phyloP scores from a whole-genome alignment of 768 basidiomycete species.

The Leccinum rimulosum region DNA sequence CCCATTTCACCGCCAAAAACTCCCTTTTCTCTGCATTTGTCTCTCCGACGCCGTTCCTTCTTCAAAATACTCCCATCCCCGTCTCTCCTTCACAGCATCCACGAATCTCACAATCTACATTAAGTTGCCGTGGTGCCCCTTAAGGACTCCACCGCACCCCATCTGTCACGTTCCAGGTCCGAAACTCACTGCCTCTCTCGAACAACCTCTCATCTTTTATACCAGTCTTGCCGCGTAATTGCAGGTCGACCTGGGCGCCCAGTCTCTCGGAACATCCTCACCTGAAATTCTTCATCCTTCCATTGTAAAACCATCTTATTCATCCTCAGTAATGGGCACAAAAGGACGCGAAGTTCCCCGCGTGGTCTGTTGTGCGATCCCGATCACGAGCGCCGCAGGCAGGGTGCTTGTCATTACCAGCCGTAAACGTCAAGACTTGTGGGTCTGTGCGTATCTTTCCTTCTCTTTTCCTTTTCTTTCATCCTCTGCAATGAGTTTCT shows the following conservation, averaged over 20 bases:
- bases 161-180: conserved; percentile 8
- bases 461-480: conserved; percentile 6
- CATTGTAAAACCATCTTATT: conserved; percentile 2
- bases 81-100: conserved; percentile 11
- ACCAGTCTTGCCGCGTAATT: conserved; percentile 2
- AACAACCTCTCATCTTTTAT: conserved; percentile 9
- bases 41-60: conserved; percentile 7
- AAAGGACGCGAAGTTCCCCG: conserved; percentile 81
- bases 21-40: conserved; percentile 11
- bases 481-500: neutral
- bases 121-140: conserved; percentile 13
- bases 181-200: conserved; percentile 1
- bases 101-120: conserved; percentile 3
- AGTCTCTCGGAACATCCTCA: neutral
- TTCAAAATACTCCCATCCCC: neutral
- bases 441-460: conserved; percentile 76
- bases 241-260: neutral
- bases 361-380: conserved; percentile 89
- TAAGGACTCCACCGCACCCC: conserved; percentile 4
- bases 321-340: conserved; percentile 40
- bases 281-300: conserved; percentile 1
- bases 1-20: conserved; percentile 22
- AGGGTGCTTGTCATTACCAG: conserved; percentile 84
- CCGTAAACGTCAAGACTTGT: conserved; percentile 73
- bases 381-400: conserved; percentile 68